Evolutionary conservation across 768 basidiomycete genomes (phyloP).

Genomic region (Amanita molliuscula): DNA sequence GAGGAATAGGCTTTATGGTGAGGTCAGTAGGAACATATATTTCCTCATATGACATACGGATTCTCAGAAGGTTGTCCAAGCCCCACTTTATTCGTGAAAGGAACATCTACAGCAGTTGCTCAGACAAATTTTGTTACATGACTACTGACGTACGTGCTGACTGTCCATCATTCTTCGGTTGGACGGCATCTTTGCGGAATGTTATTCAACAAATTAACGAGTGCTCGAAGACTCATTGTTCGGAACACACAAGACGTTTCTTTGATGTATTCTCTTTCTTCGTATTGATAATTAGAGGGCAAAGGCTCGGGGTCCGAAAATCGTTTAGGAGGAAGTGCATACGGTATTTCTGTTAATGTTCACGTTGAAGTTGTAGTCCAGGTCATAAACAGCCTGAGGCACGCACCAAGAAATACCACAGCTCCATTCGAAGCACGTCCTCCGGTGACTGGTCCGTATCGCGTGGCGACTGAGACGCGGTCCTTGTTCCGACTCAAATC

Average conservation of each 20-base stretch:
- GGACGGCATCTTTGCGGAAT: constrained; percentile 37
- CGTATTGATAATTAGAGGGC: constrained; percentile 44
- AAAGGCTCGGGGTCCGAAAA: constrained; percentile 56
- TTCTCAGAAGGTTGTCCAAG: constrained; percentile 61
- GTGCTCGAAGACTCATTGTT: too few relatives aligned
- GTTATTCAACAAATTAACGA: neutral
- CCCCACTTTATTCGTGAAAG: constrained; percentile 52
- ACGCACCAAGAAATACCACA: constrained; percentile 52
- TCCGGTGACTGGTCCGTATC: constrained; percentile 45
- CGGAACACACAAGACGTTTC: constrained; percentile 41
- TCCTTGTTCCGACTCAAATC: constrained; percentile 33
- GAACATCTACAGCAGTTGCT: constrained; percentile 18
- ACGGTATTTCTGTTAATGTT: constrained; percentile 50
- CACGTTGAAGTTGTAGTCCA: neutral
- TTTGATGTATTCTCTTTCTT: constrained; percentile 45
- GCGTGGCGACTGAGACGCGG: constrained; percentile 41
- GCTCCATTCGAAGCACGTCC: constrained; percentile 52
- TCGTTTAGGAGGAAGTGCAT: constrained; percentile 52
- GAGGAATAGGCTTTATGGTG: constrained; percentile 42
- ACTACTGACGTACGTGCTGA: constrained; percentile 29
- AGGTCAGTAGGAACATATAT: neutral
- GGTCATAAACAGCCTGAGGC: neutral
- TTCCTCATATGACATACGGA: constrained; percentile 33
- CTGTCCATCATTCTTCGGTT: constrained; percentile 60
- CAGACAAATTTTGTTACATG: neutral